Conservation (phyloP, 2,329 filamentous ascomycete genomes). For the Colletotrichum ledebouriae region DNA sequence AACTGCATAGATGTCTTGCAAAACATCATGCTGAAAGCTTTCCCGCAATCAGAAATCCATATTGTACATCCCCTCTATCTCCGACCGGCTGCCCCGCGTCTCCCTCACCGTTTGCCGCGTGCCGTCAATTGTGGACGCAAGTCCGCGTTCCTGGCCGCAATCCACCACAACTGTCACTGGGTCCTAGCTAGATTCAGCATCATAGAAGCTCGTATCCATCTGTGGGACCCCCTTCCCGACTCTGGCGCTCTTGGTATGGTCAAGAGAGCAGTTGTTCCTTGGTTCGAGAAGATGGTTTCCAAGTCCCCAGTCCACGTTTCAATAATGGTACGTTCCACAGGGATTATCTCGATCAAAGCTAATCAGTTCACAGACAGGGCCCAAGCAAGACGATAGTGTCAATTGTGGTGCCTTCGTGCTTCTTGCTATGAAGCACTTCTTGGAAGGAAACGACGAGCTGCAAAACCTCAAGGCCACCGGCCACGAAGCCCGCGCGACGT, state of each 20-base stretch:
- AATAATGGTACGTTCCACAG: neutral
- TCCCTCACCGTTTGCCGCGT: neutral
- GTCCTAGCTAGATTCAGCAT: neutral
- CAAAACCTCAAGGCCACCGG: no score
- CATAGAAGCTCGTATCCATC: neutral
- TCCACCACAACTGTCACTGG: conserved; percentile 1
- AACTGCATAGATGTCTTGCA: neutral
- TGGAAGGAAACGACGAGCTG: neutral
- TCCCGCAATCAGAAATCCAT: neutral
- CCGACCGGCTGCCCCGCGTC: neutral
- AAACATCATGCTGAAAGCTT: neutral
- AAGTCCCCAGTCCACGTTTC: neutral
- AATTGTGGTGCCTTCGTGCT: neutral
- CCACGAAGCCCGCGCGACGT: no score
- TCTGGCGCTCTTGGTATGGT: neutral
- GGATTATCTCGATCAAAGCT: neutral
- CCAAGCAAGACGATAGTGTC: neutral
- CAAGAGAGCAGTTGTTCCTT: neutral
- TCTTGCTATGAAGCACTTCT: neutral
- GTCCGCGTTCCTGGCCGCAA: neutral
- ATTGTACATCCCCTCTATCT: neutral
- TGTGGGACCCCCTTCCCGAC: neutral
- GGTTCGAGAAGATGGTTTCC: conserved; percentile 1
- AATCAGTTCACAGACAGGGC: neutral
- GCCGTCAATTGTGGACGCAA: neutral